Base-by-base conservation (phyloP, 164 flowering plant genomes). In the Kalanchoe fedtschenkoi region DNA sequence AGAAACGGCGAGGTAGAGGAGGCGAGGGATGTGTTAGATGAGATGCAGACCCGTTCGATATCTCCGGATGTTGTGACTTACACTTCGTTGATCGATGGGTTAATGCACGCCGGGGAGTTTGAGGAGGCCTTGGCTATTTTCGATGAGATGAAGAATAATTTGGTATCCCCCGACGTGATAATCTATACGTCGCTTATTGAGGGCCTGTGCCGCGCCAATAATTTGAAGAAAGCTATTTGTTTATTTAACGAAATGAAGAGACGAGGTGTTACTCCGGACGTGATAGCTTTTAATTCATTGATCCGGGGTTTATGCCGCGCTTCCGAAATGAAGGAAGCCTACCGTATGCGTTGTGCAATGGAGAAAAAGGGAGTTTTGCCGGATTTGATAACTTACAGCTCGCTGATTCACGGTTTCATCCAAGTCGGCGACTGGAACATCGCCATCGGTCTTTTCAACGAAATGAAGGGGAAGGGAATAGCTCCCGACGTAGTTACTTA, bases 261-360 rank as follows among this genome's bases (percentile, higher is more conserved):
- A 42, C 16, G 46, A 16, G 46, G 46, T n/a, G 21, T 42, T 42
- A 16, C 46, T 16, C 46, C 46, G 3, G 46, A 42, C 17, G 46
- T 42, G 46, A 6, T 42, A 42, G 17, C 46, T 16, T 42, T 42
- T 42, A 42, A 42, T 42, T 42, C 46, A 42, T 42, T 42, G 46
- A 42, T 42, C 19, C 46, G 21, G 16, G 46, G 46, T 42, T 42
- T 42, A 42, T 42, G 46, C 19, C 46, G 46, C 3, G 46, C 46
- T 42, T 42, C 46, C 17, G 46, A 42, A 42, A 42, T 42, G 46
- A 42, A 42, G 46, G 46, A 42, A 42, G 46, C 46, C 19, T 42
- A 42, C 46, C 46, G 46, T 42, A 42, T 42, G 46, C 17, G 17
- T 42, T 42, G 46, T 16, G 17, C 19, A 16, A 42, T 42, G 46